These are phyloP conservation scores for Aspergillus olivimuriae DNA, from an alignment of 495 filamentous ascomycete species.

Conservation along the genomic window DNA sequence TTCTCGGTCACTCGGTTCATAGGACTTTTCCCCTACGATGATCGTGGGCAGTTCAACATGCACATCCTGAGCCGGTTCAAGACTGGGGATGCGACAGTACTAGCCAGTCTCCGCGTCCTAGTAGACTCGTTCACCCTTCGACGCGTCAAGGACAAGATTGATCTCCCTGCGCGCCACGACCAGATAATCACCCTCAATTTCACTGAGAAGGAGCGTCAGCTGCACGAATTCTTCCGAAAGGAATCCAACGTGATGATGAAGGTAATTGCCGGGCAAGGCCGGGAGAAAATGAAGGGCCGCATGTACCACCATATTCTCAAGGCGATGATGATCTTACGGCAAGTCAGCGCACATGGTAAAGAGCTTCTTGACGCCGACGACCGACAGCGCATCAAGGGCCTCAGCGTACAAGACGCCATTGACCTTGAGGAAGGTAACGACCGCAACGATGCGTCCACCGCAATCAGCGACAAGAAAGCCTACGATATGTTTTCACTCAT, in stretches of 20 bases:
- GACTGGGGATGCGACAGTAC: slow-evolving; percentile 67
- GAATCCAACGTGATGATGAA: slow-evolving; percentile 58
- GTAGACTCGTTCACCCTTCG: slow-evolving; percentile 89
- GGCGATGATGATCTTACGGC: slow-evolving; percentile 81
- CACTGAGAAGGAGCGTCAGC: slow-evolving; percentile 42
- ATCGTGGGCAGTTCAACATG: slow-evolving; percentile 63
- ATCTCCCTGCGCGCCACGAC: slow-evolving; percentile 70
- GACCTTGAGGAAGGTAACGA: slow-evolving; percentile 80
- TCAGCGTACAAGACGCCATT: slow-evolving; percentile 75
- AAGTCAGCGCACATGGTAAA: slow-evolving; percentile 85
- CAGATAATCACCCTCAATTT: slow-evolving; percentile 58
- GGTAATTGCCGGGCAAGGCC: slow-evolving; percentile 44
- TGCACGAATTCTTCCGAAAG: slow-evolving; percentile 57
- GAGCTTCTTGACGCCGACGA: slow-evolving; percentile 82
- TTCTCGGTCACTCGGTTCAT: slow-evolving; percentile 87
- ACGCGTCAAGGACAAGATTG: slow-evolving; percentile 85
- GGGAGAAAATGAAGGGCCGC: slow-evolving; percentile 66
- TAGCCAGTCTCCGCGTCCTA: slow-evolving; percentile 81
- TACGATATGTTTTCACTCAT: slow-evolving; percentile 80
- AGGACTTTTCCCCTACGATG: slow-evolving; percentile 78
- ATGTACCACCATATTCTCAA: slow-evolving; percentile 85
- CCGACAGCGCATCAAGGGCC: slow-evolving; percentile 66
- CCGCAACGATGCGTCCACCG: slow-evolving; percentile 49
- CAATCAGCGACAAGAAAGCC: slow-evolving; percentile 55
- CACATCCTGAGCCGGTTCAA: slow-evolving; percentile 77